Conservation (phyloP, 495 filamentous ascomycete genomes). For the Penicillium paradoxum region DNA sequence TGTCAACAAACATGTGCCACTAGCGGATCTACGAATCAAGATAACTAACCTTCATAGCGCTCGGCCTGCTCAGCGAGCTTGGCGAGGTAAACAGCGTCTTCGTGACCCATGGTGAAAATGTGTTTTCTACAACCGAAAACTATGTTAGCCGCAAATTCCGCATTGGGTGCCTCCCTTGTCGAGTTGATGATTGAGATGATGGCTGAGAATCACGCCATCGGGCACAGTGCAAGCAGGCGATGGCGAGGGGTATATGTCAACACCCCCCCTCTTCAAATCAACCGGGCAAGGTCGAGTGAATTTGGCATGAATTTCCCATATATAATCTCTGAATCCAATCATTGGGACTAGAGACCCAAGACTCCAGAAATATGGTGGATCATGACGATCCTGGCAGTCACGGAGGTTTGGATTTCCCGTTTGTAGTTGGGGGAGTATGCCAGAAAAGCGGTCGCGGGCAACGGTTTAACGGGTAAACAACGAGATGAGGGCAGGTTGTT, state of each 20-base stretch:
- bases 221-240: constrained; percentile 21
- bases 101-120: constrained; percentile 84
- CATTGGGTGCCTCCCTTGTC: neutral
- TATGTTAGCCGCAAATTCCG: constrained; percentile 8
- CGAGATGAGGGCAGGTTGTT: constrained; percentile 7
- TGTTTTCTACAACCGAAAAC: constrained; percentile 17
- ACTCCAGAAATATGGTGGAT: constrained; percentile 1
- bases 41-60: constrained; percentile 92
- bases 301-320: neutral
- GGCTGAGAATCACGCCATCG: constrained; percentile 24
- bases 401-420: constrained; percentile 7
- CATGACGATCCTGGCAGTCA: constrained; percentile 15
- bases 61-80: constrained; percentile 99
- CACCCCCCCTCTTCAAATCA: neutral
- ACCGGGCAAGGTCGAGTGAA: neutral
- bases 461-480: constrained; percentile 23
- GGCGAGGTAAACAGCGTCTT: constrained; percentile 98
- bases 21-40: neutral
- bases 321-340: neutral
- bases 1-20: constrained; percentile 18
- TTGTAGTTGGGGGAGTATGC: constrained; percentile 7
- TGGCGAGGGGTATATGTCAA: constrained; percentile 25
- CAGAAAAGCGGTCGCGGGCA: constrained; percentile 27
- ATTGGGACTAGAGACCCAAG: neutral
- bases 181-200: constrained; percentile 4